Evolutionary conservation across 176 grass and related monocot species (phyloP).

Genomic region (Phoenix roebelenii): DNA sequence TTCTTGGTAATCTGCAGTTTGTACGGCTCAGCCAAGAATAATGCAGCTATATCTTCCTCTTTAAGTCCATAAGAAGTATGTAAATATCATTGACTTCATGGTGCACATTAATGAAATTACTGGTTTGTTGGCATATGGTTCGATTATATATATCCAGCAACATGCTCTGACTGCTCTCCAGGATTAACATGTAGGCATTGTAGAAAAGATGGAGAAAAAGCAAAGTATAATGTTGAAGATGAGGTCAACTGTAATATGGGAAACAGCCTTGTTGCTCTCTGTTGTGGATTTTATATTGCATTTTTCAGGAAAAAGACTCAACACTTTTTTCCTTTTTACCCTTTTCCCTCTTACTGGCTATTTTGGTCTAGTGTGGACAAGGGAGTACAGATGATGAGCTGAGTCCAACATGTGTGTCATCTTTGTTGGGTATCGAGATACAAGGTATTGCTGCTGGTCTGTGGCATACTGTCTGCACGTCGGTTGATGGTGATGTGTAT

Average conservation of each 20-base stretch:
- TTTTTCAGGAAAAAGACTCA: background rate
- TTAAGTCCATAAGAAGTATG: no score
- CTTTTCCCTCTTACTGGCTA: conserved; percentile 22
- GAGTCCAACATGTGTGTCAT: conserved; percentile 81
- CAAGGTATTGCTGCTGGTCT: conserved; percentile 71
- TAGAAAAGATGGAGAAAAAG: conserved; percentile 31
- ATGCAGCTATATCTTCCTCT: no score
- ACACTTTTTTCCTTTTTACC: background rate
- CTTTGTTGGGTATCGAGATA: conserved; percentile 84
- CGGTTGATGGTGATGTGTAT: conserved; percentile 82
- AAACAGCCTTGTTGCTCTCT: conserved; percentile 15
- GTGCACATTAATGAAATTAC: no score
- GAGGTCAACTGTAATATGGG: conserved; percentile 15
- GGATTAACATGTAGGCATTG: conserved; percentile 15
- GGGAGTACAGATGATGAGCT: conserved; percentile 86
- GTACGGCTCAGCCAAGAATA: no score
- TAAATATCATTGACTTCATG: no score
- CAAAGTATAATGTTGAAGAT: conserved; percentile 26
- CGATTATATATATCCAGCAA: background rate
- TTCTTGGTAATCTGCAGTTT: no score
- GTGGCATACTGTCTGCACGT: conserved; percentile 94
- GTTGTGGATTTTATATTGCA: background rate
- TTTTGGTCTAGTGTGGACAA: conserved; percentile 69
- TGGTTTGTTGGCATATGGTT: no score
- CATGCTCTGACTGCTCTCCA: conserved; percentile 15